A percentile compares a stretch with the other conserved stretches of the same genome.
Evolutionary conservation across 805 yeast species (phyloP).

Genomic region (Kodamaea nitidulidarum): DNA sequence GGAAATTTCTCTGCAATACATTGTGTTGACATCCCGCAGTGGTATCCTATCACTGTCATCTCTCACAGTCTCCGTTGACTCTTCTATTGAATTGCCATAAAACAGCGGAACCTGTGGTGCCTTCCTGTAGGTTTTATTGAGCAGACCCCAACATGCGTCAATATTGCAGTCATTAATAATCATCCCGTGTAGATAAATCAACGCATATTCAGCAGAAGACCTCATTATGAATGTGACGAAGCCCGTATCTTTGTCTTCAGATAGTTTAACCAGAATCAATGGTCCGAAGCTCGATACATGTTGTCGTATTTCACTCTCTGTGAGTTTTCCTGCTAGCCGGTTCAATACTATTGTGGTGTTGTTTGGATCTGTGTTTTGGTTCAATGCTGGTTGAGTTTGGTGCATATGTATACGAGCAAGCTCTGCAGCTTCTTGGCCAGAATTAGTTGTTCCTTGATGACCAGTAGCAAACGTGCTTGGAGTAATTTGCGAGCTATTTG

Average conservation of each 20-base stretch:
- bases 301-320: conserved; percentile 57
- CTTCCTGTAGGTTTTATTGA: conserved; percentile 7
- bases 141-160: conserved; percentile 30
- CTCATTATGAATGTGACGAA: conserved; percentile 27
- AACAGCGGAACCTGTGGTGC: conserved; percentile 16
- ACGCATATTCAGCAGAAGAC: conserved; percentile 35
- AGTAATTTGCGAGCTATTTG: conserved; percentile 5
- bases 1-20: conserved; percentile 12
- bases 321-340: conserved; percentile 56
- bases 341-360: conserved; percentile 74
- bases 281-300: conserved; percentile 66
- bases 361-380: conserved; percentile 71
- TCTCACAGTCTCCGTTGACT: neutral
- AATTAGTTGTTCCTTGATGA: neutral
- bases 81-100: conserved; percentile 12
- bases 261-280: conserved; percentile 22
- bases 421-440: conserved; percentile 10
- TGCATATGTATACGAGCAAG: conserved; percentile 19
- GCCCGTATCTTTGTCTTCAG: conserved; percentile 20
- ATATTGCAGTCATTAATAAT: conserved; percentile 27
- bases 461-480: neutral
- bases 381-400: conserved; percentile 52
- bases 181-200: conserved; percentile 29
- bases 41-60: conserved; percentile 17
- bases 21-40: conserved; percentile 16